Base-by-base conservation (phyloP, 208 protist species). In the Crithidia sp. region DNA sequence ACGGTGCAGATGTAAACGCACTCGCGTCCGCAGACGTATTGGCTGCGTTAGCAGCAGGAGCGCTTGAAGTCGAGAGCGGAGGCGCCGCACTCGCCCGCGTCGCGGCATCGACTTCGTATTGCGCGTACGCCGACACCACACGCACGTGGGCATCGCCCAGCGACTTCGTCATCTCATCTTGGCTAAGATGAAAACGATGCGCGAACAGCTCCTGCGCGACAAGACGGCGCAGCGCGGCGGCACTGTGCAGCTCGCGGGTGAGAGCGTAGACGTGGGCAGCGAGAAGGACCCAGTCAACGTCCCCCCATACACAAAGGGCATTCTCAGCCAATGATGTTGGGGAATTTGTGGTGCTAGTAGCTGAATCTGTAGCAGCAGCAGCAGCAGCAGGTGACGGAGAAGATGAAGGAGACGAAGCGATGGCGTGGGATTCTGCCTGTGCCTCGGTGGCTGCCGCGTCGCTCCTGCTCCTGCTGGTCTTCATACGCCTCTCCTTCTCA, bases 241-340 rank as follows among this genome's bases (percentile, higher is more conserved):
- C 66, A 14, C 36, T 79, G 67, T 64, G 60, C 52, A 79, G 74
- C 52, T 52, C 43, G 13, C 67, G 41, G 4, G 74, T 79, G 16
- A 79, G 37, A 5, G 28, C 67, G 67, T 79, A 79, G 67, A 74
- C 66, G 60, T 79, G 66, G 12, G 74, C 74, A 2, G 74, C 74
- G 12, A 79, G 67, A 44, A 79, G 53, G 44, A 67, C 66, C 74
- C 74, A 79, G 39, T 69, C 54, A 59, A 79, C 74, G 1, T 55
- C 53, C 2, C 60, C 74, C 74, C 66, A 73, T 0, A 4, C 17
- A 8, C 40, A 36, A 45, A 71, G 69, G 43, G 5, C 39, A 6
- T 39, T n/a, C n/a, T 44, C 58, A 7, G 16, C 58, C 3, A 4
- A 2, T 0, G 36, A 45, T 4, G 58, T 28, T 28, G 28, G 28